Percentiles rank a stretch among this genome's conserved stretches.
Evolutionary conservation across 2,329 filamentous ascomycete species (phyloP).

Genomic region (Calonectria leucothoes): DNA sequence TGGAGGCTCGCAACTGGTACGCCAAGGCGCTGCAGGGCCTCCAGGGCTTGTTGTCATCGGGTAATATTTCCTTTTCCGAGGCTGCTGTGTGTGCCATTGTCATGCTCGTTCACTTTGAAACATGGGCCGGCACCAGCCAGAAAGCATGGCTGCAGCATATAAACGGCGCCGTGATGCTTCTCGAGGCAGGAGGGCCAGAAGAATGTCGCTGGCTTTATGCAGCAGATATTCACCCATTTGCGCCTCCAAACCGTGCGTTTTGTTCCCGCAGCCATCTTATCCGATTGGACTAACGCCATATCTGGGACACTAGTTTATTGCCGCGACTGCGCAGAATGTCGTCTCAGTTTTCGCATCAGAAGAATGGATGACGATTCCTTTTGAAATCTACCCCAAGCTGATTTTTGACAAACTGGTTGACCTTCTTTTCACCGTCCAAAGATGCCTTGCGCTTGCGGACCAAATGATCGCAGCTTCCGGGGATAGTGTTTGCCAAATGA

Average conservation of each 20-base stretch:
- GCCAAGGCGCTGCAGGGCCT: conserved; percentile 13
- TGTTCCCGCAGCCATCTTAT: accelerated
- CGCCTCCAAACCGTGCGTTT: conserved; percentile 18
- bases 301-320: conserved; percentile 11
- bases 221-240: conserved; percentile 23
- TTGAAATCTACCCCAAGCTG: conserved; percentile 11
- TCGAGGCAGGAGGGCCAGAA: conserved; percentile 6
- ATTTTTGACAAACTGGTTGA: conserved; percentile 23
- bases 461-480: not conserved
- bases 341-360: conserved; percentile 15
- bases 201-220: conserved; percentile 21
- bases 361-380: conserved; percentile 21
- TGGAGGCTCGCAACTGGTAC: conserved; percentile 16
- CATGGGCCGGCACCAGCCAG: conserved; percentile 18
- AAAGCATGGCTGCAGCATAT: conserved; percentile 21
- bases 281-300: not conserved
- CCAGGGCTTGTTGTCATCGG: not conserved
- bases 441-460: conserved; percentile 11
- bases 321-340: conserved; percentile 19
- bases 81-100: not conserved
- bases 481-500: not conserved
- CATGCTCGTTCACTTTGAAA: conserved; percentile 25
- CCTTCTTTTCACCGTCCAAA: conserved; percentile 12
- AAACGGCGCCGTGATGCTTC: conserved; percentile 14
- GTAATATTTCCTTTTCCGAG: not conserved